Conservation (phyloP, 2,329 filamentous ascomycete genomes). For the Alternaria tenuissima region DNA sequence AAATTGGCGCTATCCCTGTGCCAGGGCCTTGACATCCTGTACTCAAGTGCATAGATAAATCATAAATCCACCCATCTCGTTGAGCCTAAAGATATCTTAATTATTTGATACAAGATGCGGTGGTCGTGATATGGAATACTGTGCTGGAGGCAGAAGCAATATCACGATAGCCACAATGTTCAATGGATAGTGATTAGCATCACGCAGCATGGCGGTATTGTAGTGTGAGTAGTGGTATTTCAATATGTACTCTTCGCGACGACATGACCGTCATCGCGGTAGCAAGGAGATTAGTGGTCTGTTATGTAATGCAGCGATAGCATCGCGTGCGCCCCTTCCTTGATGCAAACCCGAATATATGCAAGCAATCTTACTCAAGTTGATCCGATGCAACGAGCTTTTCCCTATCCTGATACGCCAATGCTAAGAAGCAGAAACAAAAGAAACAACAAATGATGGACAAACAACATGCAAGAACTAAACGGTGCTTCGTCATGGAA, state of each 20-base stretch:
- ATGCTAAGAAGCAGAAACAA: constrained; percentile 13
- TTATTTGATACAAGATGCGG: background rate
- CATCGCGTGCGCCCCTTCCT: background rate
- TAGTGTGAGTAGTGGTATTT: background rate
- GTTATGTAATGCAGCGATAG: background rate
- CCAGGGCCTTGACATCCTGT: background rate
- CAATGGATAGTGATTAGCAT: background rate
- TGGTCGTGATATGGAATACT: background rate
- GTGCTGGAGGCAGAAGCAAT: background rate
- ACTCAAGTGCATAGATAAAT: background rate
- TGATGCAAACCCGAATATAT: background rate
- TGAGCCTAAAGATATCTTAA: background rate
- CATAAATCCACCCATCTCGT: background rate
- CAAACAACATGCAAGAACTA: constrained; percentile 6
- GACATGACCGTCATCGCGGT: background rate
- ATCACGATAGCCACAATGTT: background rate
- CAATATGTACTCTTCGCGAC: background rate
- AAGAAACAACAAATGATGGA: constrained; percentile 7
- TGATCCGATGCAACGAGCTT: constrained; percentile 13
- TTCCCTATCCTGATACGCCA: constrained; percentile 10
- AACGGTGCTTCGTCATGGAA: constrained; percentile 8
- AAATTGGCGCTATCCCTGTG: too few species aligned
- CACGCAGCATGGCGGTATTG: background rate
- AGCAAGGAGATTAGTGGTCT: constrained; percentile 3
- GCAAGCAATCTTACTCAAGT: constrained; percentile 6